These are phyloP conservation scores for Ogataea methanolica DNA, from an alignment of 805 yeast genomes.

Conservation along the genomic window DNA sequence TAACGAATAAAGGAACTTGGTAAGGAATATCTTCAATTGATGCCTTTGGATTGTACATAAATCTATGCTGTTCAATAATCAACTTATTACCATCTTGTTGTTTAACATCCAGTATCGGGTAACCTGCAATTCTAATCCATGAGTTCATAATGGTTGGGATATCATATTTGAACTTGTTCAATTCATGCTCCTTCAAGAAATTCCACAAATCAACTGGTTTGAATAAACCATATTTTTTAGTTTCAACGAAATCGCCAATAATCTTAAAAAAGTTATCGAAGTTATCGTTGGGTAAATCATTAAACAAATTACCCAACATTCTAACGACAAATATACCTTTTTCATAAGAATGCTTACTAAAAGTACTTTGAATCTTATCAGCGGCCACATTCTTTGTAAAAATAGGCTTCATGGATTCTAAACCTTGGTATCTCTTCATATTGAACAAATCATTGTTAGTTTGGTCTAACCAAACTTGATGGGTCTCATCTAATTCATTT, in stretches of 20 bases:
- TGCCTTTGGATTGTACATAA: constrained; percentile 22
- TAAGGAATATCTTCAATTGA: constrained; percentile 53
- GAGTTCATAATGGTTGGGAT: constrained; percentile 49
- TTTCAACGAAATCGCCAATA: constrained; percentile 35
- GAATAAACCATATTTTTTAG: constrained; percentile 33
- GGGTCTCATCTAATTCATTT: constrained; percentile 17
- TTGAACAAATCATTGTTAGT: constrained; percentile 22
- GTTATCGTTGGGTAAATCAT: constrained; percentile 26
- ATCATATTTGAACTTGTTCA: constrained; percentile 34
- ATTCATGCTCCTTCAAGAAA: constrained; percentile 24
- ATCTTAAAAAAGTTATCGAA: constrained; percentile 29
- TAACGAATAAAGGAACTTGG: constrained; percentile 55
- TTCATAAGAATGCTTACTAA: constrained; percentile 48
- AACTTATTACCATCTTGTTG: constrained; percentile 25
- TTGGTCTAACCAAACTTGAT: constrained; percentile 31
- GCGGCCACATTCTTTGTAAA: constrained; percentile 32
- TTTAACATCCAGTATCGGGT: constrained; percentile 44
- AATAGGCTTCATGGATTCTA: constrained; percentile 36
- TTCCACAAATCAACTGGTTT: constrained; percentile 54
- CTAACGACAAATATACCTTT: constrained; percentile 55
- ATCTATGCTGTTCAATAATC: constrained; percentile 35
- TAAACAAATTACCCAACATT: constrained; percentile 44
- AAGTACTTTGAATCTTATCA: constrained; percentile 41
- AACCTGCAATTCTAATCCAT: constrained; percentile 60
- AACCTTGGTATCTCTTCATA: constrained; percentile 28